phyloP scores from a whole-genome alignment of 116 monocot genomes.

The Zostera marina region DNA sequence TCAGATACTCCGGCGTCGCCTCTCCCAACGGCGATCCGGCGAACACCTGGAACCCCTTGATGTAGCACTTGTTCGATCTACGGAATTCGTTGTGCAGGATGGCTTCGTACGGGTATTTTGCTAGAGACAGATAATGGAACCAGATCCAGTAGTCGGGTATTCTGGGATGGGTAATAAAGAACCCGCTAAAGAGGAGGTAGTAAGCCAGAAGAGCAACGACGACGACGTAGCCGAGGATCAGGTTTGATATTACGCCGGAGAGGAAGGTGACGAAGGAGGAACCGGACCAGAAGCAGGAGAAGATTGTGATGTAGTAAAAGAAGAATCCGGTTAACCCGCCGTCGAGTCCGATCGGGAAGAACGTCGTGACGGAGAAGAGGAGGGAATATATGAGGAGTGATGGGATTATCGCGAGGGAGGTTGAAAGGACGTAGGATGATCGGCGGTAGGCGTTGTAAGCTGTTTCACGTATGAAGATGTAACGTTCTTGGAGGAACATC shows the following conservation, averaged over 20 bases:
- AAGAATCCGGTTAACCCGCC: conserved; percentile 36
- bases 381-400: conserved; percentile 33
- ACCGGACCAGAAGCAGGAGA: conserved; percentile 60
- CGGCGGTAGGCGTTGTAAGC: conserved; percentile 76
- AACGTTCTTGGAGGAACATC: conserved; percentile 58
- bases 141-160: conserved; percentile 66
- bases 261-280: conserved; percentile 65
- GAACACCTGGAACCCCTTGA: conserved; percentile 41
- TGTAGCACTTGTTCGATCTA: conserved; percentile 29
- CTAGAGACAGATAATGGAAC: conserved; percentile 67
- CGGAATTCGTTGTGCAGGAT: conserved; percentile 56
- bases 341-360: conserved; percentile 59
- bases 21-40: conserved; percentile 31
- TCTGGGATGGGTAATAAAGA: conserved; percentile 44
- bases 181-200: conserved; percentile 56
- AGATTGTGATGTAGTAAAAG: conserved; percentile 35
- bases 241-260: conserved; percentile 40
- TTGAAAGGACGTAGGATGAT: conserved; percentile 56
- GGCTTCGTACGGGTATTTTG: conserved; percentile 60
- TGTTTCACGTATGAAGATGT: conserved; percentile 71
- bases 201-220: conserved; percentile 50
- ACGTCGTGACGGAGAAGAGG: conserved; percentile 46
- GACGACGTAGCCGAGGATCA: conserved; percentile 41
- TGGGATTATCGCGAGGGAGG: conserved; percentile 41
- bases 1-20: conserved; percentile 9